phyloP scores from a whole-genome alignment of 2,329 filamentous ascomycete genomes.

The Torrubiellomyces zombiae region DNA sequence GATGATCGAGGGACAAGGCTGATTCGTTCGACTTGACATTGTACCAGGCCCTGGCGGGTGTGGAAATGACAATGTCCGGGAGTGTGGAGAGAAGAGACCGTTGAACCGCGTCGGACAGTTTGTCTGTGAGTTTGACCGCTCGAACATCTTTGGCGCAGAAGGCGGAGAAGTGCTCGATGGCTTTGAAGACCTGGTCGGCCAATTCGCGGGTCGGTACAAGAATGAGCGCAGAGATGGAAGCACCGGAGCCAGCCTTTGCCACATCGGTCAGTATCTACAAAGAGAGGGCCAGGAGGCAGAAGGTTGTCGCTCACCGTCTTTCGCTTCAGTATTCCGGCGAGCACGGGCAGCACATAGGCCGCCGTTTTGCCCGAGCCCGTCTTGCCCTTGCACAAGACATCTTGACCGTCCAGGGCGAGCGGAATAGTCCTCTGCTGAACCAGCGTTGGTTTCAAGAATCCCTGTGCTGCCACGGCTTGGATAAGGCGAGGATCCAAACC shows the following conservation, averaged over 20 bases:
- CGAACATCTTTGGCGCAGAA: conserved; percentile 77
- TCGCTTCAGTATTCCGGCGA: conserved; percentile 66
- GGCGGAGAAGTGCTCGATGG: conserved; percentile 56
- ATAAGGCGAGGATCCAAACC: conserved; percentile 72
- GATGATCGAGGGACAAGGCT: conserved; percentile 50
- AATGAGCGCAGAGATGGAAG: conserved; percentile 59
- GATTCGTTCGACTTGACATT: conserved; percentile 51
- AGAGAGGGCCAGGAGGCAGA: too few relatives aligned
- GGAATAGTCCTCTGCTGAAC: conserved; percentile 83
- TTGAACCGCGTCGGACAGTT: conserved; percentile 78
- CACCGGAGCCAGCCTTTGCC: conserved; percentile 28
- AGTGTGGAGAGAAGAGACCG: conserved; percentile 69
- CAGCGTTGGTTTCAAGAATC: conserved; percentile 72
- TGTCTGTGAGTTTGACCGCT: conserved; percentile 74
- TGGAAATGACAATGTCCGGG: conserved; percentile 82
- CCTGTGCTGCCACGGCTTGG: conserved; percentile 70
- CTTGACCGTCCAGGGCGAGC: conserved; percentile 68
- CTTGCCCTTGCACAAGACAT: conserved; percentile 82
- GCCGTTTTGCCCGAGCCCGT: conserved; percentile 95
- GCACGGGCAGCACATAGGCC: conserved; percentile 82
- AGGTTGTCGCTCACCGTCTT: conserved; percentile 38
- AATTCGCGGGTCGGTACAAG: conserved; percentile 91
- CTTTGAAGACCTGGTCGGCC: conserved; percentile 74
- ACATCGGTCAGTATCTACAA: conserved; percentile 3
- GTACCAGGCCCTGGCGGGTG: conserved; percentile 66